Percentiles rank a stretch among this genome's conserved stretches.
Conservation (phyloP, 1,284 basidiomycete genomes). For the Phenoliferia sp. region DNA sequence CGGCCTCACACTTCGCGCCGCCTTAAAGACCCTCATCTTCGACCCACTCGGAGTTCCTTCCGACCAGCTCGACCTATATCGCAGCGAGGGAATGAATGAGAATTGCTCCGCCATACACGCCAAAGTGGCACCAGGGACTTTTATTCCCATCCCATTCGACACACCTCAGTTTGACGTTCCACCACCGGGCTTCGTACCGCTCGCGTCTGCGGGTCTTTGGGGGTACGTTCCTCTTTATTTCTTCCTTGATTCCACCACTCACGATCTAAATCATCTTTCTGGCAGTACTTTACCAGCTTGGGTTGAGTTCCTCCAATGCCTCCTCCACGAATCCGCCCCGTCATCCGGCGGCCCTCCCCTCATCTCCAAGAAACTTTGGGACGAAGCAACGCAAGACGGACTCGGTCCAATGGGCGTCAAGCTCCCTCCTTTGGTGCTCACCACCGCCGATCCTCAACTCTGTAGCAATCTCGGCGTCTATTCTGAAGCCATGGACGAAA, state of each 20-base stretch:
- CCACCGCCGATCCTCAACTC: neutral
- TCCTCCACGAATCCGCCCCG: neutral
- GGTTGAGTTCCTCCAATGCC: neutral
- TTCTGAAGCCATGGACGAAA: neutral
- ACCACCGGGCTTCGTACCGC: neutral
- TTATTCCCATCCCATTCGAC: conserved; percentile 1
- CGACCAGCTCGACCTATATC: conserved; percentile 15
- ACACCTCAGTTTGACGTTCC: conserved; percentile 6
- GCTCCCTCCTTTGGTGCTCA: neutral
- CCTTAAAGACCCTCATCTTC: conserved; percentile 40
- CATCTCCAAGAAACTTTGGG: neutral
- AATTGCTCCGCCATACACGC: neutral
- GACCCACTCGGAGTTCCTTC: conserved; percentile 35
- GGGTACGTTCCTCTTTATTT: neutral
- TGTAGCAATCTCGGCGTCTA: neutral
- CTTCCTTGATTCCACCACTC: neutral
- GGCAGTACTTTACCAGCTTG: neutral
- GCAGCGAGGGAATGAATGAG: conserved; percentile 2
- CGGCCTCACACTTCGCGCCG: conserved; percentile 36
- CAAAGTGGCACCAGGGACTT: neutral
- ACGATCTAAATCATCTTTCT: too few relatives aligned
- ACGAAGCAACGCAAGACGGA: neutral
- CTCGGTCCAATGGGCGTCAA: neutral
- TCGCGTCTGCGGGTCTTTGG: conserved; percentile 4
- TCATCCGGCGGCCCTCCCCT: neutral